Percentiles rank a stretch among this genome's conserved stretches.
These are phyloP conservation scores for Pythium phragmiticola DNA, from an alignment of 352 stramenopile genomes.

Conservation along the genomic window DNA sequence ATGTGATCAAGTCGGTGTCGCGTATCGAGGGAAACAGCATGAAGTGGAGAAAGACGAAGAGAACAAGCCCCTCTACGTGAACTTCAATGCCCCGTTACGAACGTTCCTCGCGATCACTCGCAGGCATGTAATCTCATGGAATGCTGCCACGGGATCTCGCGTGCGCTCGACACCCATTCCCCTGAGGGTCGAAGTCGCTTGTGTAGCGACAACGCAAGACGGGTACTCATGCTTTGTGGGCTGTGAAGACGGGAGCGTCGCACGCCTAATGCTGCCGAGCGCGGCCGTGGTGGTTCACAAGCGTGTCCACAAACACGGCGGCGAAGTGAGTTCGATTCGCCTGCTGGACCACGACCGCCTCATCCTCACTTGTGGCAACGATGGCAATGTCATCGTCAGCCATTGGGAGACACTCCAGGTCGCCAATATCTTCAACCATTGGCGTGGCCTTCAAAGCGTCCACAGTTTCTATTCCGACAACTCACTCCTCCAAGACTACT, in stretches of 20 bases:
- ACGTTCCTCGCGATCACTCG: constrained; percentile 37
- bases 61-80: constrained; percentile 35
- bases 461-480: background rate
- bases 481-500: constrained; percentile 20
- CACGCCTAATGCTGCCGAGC: constrained; percentile 38
- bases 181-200: constrained; percentile 33
- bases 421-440: constrained; percentile 41
- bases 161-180: constrained; percentile 23
- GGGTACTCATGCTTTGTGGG: constrained; percentile 47
- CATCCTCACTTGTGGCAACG: constrained; percentile 31
- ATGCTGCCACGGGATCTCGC: constrained; percentile 25
- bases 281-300: constrained; percentile 33
- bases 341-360: constrained; percentile 17
- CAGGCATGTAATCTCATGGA: constrained; percentile 33
- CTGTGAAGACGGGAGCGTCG: constrained; percentile 37
- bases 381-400: constrained; percentile 39
- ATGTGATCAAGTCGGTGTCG: background rate
- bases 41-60: constrained; percentile 27
- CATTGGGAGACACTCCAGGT: constrained; percentile 35
- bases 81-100: constrained; percentile 29
- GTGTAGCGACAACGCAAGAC: constrained; percentile 35
- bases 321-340: constrained; percentile 28
- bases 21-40: background rate
- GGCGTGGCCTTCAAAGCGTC: constrained; percentile 31
- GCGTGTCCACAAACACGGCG: constrained; percentile 20